phyloP scores from a whole-genome alignment of 805 yeast species.

The Nakazawaea ernobii region DNA sequence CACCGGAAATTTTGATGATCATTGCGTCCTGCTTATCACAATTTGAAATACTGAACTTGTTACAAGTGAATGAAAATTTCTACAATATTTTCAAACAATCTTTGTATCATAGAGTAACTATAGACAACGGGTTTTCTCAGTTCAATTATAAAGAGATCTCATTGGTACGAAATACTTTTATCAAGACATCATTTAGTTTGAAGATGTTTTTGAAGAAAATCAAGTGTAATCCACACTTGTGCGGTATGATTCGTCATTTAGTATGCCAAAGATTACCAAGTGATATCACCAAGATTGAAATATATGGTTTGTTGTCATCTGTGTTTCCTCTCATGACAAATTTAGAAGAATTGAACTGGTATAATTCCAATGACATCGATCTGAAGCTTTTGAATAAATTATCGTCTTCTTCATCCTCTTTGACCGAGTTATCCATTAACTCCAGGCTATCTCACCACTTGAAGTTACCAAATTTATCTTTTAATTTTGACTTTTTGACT shows the following conservation, averaged over 20 bases:
- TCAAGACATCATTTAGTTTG: slow-evolving; percentile 2
- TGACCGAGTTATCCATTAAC: not conserved
- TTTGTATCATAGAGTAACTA: not conserved
- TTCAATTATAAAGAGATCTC: slow-evolving; percentile 1
- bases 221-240: not conserved
- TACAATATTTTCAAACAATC: not conserved
- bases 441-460: not conserved
- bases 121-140: not conserved
- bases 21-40: slow-evolving; percentile 4
- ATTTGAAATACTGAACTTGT: slow-evolving; percentile 1
- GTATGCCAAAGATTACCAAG: not conserved
- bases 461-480: not conserved
- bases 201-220: slow-evolving; percentile 1
- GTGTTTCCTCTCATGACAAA: not conserved
- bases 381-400: not conserved
- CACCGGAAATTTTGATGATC: not conserved
- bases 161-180: not conserved
- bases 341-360: not conserved
- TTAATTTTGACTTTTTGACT: not conserved
- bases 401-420: not conserved
- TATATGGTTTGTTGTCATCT: not conserved
- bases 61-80: not conserved
- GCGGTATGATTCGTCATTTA: not conserved
- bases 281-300: not conserved
- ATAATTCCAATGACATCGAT: slow-evolving; percentile 3